Evolutionary conservation across 1,139 yeast genomes (phyloP).

Genomic region (Taphrina betulina): DNA sequence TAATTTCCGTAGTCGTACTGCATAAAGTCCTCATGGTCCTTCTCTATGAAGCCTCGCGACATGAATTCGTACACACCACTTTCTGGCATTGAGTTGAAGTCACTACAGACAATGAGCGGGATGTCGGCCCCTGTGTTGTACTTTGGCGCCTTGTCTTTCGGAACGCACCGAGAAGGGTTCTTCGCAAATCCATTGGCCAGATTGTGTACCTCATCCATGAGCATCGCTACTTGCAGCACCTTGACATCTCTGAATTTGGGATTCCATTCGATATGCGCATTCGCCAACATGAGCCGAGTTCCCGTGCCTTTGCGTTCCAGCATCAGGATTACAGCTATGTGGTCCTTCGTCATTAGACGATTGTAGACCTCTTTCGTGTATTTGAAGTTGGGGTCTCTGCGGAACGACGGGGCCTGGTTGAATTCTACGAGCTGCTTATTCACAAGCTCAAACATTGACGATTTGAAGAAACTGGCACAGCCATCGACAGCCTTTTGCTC

Average conservation of each 20-base stretch:
- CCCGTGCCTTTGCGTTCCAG: slow-evolving; percentile 74
- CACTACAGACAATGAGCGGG: slow-evolving; percentile 87
- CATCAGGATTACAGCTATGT: slow-evolving; percentile 78
- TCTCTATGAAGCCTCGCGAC: slow-evolving; percentile 67
- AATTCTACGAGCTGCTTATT: slow-evolving; percentile 79
- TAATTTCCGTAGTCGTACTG: slow-evolving; percentile 89
- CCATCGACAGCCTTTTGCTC: slow-evolving; percentile 95
- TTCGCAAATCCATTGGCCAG: slow-evolving; percentile 48
- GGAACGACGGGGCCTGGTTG: slow-evolving; percentile 64
- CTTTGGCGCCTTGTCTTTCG: slow-evolving; percentile 43
- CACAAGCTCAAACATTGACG: slow-evolving; percentile 64
- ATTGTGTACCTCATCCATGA: slow-evolving; percentile 79
- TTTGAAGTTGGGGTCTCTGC: slow-evolving; percentile 77
- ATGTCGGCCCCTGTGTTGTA: slow-evolving; percentile 60
- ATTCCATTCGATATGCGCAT: slow-evolving; percentile 98
- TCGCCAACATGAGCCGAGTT: slow-evolving; percentile 69
- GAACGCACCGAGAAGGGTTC: slow-evolving; percentile 33
- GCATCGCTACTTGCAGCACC: slow-evolving; percentile 88
- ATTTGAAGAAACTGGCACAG: slow-evolving; percentile 85
- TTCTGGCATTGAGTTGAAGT: slow-evolving; percentile 81
- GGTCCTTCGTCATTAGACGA: slow-evolving; percentile 94
- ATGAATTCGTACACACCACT: slow-evolving; percentile 92
- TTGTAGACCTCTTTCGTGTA: slow-evolving; percentile 93
- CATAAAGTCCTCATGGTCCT: slow-evolving; percentile 73
- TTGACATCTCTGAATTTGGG: slow-evolving; percentile 96